Conservation (phyloP, 2,329 filamentous ascomycete genomes). For the Fusarium luffae region DNA sequence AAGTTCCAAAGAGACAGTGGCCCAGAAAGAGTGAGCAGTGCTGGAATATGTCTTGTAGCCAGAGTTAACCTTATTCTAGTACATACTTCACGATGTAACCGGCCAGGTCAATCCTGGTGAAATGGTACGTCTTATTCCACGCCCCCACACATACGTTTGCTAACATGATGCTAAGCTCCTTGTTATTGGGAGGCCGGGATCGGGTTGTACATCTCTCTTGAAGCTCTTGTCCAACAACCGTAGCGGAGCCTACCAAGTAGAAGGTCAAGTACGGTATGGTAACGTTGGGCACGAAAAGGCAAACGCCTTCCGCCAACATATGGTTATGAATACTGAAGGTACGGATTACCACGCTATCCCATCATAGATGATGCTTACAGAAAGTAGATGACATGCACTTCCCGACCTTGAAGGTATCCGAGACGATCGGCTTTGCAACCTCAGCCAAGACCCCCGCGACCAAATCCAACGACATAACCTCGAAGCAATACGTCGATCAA, state of each 20-base stretch:
- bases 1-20: too few species aligned
- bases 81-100: neutral
- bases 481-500: neutral
- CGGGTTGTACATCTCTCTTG: neutral
- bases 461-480: neutral
- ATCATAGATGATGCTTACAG: rapidly evolving
- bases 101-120: neutral
- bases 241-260: neutral
- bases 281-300: neutral
- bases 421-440: neutral
- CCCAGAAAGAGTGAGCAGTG: neutral
- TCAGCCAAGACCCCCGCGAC: neutral
- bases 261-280: neutral
- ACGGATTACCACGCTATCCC: rapidly evolving
- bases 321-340: neutral
- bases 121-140: neutral
- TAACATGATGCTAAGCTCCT: neutral
- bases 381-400: neutral
- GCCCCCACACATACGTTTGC: neutral
- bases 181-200: neutral
- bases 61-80: neutral
- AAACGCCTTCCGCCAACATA: neutral
- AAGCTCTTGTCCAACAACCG: neutral
- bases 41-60: rapidly evolving
- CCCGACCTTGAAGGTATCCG: neutral